Evolutionary conservation across 495 filamentous ascomycete species (phyloP).

Genomic region (Evansstolkia leycettana): DNA sequence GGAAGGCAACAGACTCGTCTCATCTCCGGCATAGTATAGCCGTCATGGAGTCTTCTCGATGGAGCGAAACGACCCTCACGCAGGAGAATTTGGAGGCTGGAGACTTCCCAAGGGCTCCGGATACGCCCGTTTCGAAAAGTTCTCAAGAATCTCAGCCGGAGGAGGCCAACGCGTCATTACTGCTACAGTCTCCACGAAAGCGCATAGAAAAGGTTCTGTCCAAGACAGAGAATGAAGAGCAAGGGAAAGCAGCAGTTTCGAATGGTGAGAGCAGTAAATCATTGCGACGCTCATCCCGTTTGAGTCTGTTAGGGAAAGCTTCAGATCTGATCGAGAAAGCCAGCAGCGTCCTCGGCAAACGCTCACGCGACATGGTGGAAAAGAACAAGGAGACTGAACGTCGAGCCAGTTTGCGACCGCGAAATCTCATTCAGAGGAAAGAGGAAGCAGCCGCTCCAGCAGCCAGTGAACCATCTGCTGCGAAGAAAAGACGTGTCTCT

Average conservation of each 20-base stretch:
- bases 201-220: slow-evolving; percentile 35
- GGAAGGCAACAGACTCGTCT: slow-evolving; percentile 22
- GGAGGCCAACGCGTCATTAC: slow-evolving; percentile 20
- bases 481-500: slow-evolving; percentile 37
- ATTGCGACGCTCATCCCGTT: slow-evolving; percentile 26
- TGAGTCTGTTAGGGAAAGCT: slow-evolving; percentile 31
- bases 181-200: slow-evolving; percentile 34
- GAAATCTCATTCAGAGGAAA: slow-evolving; percentile 18
- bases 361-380: slow-evolving; percentile 31
- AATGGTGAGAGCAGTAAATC: slow-evolving; percentile 9
- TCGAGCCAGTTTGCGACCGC: slow-evolving; percentile 29
- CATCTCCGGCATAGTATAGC: slow-evolving; percentile 32
- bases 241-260: slow-evolving; percentile 5
- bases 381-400: slow-evolving; percentile 28
- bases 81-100: slow-evolving; percentile 21
- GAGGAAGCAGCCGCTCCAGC: slow-evolving; percentile 14
- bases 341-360: slow-evolving; percentile 42
- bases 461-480: slow-evolving; percentile 17
- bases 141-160: slow-evolving; percentile 28
- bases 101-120: slow-evolving; percentile 23
- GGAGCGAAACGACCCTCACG: slow-evolving; percentile 21
- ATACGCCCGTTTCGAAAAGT: slow-evolving; percentile 29
- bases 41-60: slow-evolving; percentile 29
- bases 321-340: slow-evolving; percentile 31
- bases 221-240: slow-evolving; percentile 31